Evolutionary conservation across 371 early-diverging fungal species (phyloP).

Genomic region (Nematocida sp.): DNA sequence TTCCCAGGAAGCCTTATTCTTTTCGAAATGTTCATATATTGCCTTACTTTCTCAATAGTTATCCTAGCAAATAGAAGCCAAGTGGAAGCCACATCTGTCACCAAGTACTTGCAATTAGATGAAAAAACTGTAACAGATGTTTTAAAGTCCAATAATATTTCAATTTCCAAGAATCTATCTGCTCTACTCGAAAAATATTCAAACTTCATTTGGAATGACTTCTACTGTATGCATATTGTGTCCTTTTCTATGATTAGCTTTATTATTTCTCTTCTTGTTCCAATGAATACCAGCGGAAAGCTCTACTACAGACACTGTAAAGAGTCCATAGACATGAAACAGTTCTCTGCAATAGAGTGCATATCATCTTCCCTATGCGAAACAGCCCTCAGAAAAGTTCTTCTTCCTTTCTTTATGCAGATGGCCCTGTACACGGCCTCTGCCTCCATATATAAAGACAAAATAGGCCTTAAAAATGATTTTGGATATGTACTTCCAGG

Average conservation of each 20-base stretch:
- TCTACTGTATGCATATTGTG: not conserved
- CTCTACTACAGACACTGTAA: constrained; percentile 30
- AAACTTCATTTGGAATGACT: not conserved
- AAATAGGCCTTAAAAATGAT: not conserved
- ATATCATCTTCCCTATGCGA: constrained; percentile 9
- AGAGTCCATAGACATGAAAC: constrained; percentile 28
- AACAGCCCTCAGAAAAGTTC: not conserved
- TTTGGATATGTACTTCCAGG: not conserved
- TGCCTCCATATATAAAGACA: not conserved
- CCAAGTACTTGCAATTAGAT: not conserved
- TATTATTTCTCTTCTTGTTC: not conserved
- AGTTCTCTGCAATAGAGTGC: constrained; percentile 30
- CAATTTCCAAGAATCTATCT: not conserved
- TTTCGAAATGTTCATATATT: not conserved
- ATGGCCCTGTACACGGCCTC: not conserved
- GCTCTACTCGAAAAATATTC: not conserved
- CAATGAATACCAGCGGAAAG: not conserved
- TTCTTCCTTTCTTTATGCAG: not conserved
- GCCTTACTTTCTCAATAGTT: not conserved
- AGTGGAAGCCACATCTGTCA: not conserved
- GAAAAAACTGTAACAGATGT: not conserved
- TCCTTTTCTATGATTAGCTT: not conserved
- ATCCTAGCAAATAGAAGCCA: not conserved
- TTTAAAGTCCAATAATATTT: not conserved
- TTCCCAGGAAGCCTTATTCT: constrained; percentile 17